phyloP scores from a whole-genome alignment of 768 basidiomycete genomes.

The Suillus spraguei region DNA sequence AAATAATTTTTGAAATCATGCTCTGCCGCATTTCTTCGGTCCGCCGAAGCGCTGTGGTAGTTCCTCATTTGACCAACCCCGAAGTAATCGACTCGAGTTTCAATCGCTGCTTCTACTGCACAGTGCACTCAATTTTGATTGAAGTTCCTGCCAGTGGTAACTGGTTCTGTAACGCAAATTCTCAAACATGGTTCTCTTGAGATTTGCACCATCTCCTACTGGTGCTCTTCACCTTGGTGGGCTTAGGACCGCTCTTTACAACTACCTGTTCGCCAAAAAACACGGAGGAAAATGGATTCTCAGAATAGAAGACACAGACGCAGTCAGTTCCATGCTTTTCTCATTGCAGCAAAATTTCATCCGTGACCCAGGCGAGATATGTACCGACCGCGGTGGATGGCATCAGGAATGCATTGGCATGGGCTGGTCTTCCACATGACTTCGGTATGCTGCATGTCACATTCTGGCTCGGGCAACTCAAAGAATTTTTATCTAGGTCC shows the following conservation, averaged over 20 bases:
- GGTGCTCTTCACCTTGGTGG: conserved; percentile 94
- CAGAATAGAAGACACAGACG: conserved; percentile 94
- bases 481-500: conserved; percentile 56
- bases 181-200: conserved; percentile 59
- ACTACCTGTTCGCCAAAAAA: conserved; percentile 83
- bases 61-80: not conserved
- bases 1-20: too few species aligned
- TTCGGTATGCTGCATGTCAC: conserved; percentile 55
- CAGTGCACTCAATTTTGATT: not conserved
- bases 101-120: not conserved
- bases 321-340: conserved; percentile 45
- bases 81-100: not conserved
- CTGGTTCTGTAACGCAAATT: not conserved
- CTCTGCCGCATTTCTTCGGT: too few species aligned
- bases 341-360: not conserved
- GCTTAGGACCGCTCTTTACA: conserved; percentile 91
- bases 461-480: conserved; percentile 11
- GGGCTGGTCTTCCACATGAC: conserved; percentile 93
- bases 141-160: not conserved
- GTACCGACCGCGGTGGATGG: conserved; percentile 86
- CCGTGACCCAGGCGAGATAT: conserved; percentile 59
- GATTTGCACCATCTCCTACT: conserved; percentile 98
- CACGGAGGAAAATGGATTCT: conserved; percentile 88
- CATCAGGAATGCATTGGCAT: conserved; percentile 73
- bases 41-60: not conserved